These are phyloP conservation scores for Populus nigra DNA, from an alignment of 345 rosid genomes.

Conservation along the genomic window DNA sequence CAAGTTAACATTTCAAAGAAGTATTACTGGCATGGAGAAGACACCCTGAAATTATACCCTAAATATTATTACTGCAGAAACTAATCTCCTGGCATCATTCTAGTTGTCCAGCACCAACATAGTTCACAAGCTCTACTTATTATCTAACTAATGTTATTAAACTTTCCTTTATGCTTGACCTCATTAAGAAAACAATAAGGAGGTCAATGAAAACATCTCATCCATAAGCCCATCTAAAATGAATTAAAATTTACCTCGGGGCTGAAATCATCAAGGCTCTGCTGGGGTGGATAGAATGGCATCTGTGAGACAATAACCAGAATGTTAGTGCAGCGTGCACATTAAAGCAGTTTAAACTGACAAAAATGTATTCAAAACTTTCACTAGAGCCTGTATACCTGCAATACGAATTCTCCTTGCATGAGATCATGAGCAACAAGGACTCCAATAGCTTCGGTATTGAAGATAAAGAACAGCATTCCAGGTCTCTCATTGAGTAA, in stretches of 20 bases:
- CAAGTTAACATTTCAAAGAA: conserved; percentile 43
- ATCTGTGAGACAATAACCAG: conserved; percentile 43
- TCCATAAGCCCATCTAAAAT: conserved; percentile 3
- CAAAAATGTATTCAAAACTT: background rate
- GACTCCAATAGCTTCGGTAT: conserved; percentile 82
- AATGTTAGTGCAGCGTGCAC: conserved; percentile 2
- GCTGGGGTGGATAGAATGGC: conserved; percentile 96
- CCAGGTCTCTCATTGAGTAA: conserved; percentile 72
- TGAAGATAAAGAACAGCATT: conserved; percentile 89
- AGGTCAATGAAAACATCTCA: background rate
- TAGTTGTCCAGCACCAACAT: background rate
- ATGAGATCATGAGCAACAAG: conserved; percentile 92
- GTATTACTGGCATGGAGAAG: conserved; percentile 18
- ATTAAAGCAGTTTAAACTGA: conserved; percentile 2
- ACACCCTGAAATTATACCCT: background rate
- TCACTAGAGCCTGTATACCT: conserved; percentile 44
- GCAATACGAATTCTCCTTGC: conserved; percentile 88
- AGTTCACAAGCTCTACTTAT: background rate
- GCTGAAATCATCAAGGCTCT: conserved; percentile 66
- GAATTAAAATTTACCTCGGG: conserved; percentile 48
- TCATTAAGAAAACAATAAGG: background rate
- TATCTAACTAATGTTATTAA: background rate
- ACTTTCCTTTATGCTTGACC: background rate
- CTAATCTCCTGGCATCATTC: background rate
- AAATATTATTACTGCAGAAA: conserved; percentile 1